These are phyloP conservation scores for Sporothrix mexicana DNA, from an alignment of 2,329 filamentous ascomycete genomes.

Conservation along the genomic window DNA sequence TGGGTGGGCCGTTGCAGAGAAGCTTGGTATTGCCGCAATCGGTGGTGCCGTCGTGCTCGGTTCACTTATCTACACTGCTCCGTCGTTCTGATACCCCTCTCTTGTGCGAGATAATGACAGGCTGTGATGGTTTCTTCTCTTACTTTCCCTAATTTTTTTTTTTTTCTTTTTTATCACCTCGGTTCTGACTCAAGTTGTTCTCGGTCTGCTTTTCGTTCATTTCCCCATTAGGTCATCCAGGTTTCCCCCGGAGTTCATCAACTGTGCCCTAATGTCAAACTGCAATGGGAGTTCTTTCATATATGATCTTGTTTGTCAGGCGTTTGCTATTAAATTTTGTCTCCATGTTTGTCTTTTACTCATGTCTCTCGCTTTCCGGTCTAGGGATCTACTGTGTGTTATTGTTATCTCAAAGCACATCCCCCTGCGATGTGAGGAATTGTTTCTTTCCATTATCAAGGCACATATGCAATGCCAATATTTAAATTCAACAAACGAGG, in stretches of 20 bases:
- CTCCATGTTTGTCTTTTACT: background rate
- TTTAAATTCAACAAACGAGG: conserved; percentile 20
- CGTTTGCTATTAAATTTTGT: background rate
- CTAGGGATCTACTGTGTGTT: background rate
- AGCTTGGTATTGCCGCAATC: conserved; percentile 47
- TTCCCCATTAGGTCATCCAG: background rate
- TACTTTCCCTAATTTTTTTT: background rate
- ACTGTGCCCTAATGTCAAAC: background rate
- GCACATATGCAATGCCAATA: background rate
- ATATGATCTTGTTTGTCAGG: too few species aligned
- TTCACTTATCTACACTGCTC: conserved; percentile 49
- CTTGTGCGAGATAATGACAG: background rate
- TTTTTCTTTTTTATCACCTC: background rate
- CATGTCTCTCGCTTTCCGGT: background rate
- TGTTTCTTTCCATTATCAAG: background rate
- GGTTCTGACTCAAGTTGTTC: too few species aligned
- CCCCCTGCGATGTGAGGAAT: background rate
- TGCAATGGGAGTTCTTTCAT: background rate
- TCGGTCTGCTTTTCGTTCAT: too few species aligned
- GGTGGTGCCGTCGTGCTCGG: conserved; percentile 48
- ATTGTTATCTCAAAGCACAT: background rate
- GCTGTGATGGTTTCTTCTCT: background rate
- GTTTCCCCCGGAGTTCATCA: conserved; percentile 1
- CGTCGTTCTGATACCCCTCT: conserved; percentile 40
- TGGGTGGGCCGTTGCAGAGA: conserved; percentile 35